These are phyloP conservation scores for Excoecaria agallocha DNA, from an alignment of 345 rosid species.

Conservation along the genomic window DNA sequence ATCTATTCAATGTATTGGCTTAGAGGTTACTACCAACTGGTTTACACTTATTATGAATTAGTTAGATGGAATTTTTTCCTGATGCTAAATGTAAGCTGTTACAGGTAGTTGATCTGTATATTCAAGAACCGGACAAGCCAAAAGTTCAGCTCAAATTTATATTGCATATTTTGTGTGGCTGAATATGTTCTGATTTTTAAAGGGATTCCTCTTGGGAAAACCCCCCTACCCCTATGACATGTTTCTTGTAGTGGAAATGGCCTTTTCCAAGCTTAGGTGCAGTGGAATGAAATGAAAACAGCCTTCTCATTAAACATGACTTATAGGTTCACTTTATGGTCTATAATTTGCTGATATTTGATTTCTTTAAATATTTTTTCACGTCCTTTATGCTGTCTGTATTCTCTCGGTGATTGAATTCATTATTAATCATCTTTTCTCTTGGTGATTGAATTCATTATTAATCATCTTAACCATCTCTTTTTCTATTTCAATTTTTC, in stretches of 20 bases:
- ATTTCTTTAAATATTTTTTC: background rate
- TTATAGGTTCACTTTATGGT: background rate
- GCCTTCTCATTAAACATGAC: background rate
- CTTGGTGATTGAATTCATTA: too few species aligned
- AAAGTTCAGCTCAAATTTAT: background rate
- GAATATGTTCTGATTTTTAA: background rate
- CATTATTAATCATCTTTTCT: too few species aligned
- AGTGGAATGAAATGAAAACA: background rate
- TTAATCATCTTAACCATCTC: background rate
- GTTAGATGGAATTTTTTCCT: background rate
- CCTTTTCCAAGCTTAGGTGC: too few species aligned
- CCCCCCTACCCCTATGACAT: background rate
- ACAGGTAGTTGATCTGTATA: background rate
- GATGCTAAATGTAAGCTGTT: background rate
- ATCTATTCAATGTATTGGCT: background rate
- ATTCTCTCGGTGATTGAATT: background rate
- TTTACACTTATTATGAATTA: background rate
- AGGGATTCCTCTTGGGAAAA: background rate
- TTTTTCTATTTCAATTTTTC: background rate
- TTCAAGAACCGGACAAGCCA: background rate
- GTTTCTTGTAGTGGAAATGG: too few species aligned
- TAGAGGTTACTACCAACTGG: background rate
- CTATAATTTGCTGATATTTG: background rate
- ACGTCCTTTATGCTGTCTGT: background rate
- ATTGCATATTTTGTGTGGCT: background rate